Evolutionary conservation across 2,329 filamentous ascomycete species (phyloP).

Genomic region (Exophiala mesophila): DNA sequence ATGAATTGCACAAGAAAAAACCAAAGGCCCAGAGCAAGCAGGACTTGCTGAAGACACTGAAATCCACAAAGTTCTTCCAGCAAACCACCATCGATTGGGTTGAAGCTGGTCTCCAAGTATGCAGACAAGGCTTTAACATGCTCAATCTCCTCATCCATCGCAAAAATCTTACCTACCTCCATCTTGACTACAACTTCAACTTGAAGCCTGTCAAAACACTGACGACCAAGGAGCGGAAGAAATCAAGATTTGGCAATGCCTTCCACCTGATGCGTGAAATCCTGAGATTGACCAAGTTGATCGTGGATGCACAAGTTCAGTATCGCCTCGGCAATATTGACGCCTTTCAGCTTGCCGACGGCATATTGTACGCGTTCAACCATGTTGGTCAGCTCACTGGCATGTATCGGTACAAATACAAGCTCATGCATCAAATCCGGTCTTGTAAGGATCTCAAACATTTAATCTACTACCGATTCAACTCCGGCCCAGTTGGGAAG

Average conservation of each 20-base stretch:
- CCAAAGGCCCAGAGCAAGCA: conserved; percentile 96
- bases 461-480: conserved; percentile 98
- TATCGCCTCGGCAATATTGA: conserved; percentile 97
- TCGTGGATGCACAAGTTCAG: conserved; percentile 97
- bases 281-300: conserved; percentile 87
- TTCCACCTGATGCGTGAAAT: conserved; percentile 99
- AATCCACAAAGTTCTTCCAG: conserved; percentile 98
- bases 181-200: conserved; percentile 99
- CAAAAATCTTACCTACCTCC: conserved; percentile 96
- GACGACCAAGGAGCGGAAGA: conserved; percentile 98
- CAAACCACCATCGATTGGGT: conserved; percentile 99
- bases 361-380: conserved; percentile 99
- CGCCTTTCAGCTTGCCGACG: conserved; percentile 95
- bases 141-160: conserved; percentile 94
- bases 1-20: conserved; percentile 92
- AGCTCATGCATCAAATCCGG: conserved; percentile 98
- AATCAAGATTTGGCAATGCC: conserved; percentile 97
- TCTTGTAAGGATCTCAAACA: conserved; percentile 99
- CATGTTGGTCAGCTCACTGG: conserved; percentile 96
- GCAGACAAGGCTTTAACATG: conserved; percentile 98
- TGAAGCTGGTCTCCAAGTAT: conserved; percentile 95
- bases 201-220: conserved; percentile 97
- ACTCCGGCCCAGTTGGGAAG: conserved; percentile 92
- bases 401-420: conserved; percentile 99
- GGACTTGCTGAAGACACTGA: conserved; percentile 80